Evolutionary conservation across 805 yeast genomes (phyloP), one percentile per base, ranked within the genome.

Genomic region (Cyberlindnera galapagoensis): DNA sequence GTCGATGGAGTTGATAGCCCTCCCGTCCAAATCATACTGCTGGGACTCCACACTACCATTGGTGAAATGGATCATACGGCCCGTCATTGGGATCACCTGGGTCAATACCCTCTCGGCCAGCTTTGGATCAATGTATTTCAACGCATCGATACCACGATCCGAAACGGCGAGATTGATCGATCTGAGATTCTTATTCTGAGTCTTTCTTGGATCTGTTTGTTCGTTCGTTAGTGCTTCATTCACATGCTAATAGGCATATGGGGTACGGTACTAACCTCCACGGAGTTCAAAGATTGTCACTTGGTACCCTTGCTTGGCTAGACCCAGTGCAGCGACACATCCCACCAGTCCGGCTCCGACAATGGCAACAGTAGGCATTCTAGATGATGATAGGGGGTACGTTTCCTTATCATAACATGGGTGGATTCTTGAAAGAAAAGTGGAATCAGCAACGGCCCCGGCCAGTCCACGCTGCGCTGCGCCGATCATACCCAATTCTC

Each of bases 261-360:
- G n/a, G n/a, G n/a, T n/a, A n/a, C n/a, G n/a, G n/a, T n/a, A n/a
- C n/a, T n/a, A n/a, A 9, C 7, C 16, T 28, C 30, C 53, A 28
- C 96, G 67, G 24, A 73, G 59, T 43, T 88, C 97, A 42, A 71
- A 82, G 4, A 88, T 51, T 1, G 77, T 67, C 14, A 88, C 97
- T 1, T 69, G 38, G 55, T 72, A 80, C 9, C 95, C 95, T 34
- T 74, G 67, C 35, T 75, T 66, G 4, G 79, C 73, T 23, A 88
- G 69, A 0, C 90, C 92, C n/a, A 88, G 55, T 0, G 95, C 92
- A 0, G 88, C 71, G 5, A 86, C 62, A 33, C 92, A 72, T 0
- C 97, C 97, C 3, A 88, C 97, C 6, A 84, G 72, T 0, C 97
- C 97, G 1, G 92, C 95, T 2, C 97, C 97, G 12, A 88, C 71